phyloP scores from a whole-genome alignment of 2,329 filamentous ascomycete species.

The Aspergillus brasiliensis region DNA sequence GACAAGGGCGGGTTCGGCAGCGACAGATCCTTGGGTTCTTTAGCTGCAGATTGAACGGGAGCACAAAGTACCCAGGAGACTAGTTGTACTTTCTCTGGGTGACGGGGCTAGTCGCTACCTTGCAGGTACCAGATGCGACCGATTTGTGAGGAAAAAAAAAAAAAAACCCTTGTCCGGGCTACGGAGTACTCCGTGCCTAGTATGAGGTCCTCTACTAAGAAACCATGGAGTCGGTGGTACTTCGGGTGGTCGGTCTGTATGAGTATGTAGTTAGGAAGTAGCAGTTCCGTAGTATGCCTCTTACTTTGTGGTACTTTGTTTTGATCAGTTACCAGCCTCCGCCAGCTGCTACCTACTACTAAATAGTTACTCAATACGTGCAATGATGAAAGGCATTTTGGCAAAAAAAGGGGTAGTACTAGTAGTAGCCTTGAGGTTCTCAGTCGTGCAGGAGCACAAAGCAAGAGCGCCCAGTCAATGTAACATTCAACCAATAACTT shows the following conservation, averaged over 20 bases:
- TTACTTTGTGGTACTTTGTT: background rate
- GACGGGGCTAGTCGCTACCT: background rate
- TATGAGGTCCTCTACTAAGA: no score
- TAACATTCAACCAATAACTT: background rate
- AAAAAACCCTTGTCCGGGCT: background rate
- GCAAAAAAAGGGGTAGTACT: no score
- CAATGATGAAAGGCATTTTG: background rate
- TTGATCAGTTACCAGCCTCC: background rate
- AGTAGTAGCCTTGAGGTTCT: background rate
- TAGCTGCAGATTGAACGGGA: constrained; percentile 1
- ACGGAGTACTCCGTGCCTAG: background rate
- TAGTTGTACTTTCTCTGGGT: background rate
- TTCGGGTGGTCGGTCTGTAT: background rate
- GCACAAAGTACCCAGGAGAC: background rate
- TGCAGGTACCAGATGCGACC: background rate
- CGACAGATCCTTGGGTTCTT: background rate
- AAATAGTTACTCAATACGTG: background rate
- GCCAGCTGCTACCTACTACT: background rate
- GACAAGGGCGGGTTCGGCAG: background rate
- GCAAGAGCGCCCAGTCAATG: background rate
- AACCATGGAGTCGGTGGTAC: background rate
- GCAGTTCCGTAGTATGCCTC: background rate
- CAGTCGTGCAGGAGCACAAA: background rate
- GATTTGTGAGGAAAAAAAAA: background rate
- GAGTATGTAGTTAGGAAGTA: background rate